These are phyloP conservation scores for Capsicum pubescens DNA, from an alignment of 257 asterid species.

Conservation along the genomic window DNA sequence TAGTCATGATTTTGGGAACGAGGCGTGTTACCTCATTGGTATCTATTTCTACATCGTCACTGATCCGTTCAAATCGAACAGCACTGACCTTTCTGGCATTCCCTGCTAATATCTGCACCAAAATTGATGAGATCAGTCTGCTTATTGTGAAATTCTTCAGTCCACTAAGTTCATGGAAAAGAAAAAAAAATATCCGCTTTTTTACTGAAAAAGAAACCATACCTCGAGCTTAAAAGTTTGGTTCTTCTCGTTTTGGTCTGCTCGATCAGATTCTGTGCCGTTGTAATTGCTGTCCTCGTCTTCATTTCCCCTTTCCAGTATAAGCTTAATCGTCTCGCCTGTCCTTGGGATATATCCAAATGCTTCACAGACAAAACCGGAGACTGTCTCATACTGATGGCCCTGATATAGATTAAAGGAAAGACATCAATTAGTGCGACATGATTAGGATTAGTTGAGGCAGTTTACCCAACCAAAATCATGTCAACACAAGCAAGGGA, in stretches of 20 bases:
- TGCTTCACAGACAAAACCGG: slow-evolving; percentile 97
- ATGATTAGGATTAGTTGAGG: background rate
- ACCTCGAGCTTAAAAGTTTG: slow-evolving; percentile 95
- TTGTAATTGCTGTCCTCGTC: slow-evolving; percentile 73
- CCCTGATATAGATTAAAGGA: slow-evolving; percentile 57
- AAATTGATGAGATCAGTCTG: slow-evolving; percentile 11
- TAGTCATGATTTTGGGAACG: slow-evolving; percentile 72
- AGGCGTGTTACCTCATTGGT: slow-evolving; percentile 55
- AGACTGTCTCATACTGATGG: slow-evolving; percentile 94
- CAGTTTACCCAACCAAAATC: background rate
- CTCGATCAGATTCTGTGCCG: slow-evolving; percentile 60
- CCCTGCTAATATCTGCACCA: slow-evolving; percentile 89
- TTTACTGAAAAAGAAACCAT: slow-evolving; percentile 26
- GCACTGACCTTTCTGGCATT: slow-evolving; percentile 96
- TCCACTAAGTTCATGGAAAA: background rate
- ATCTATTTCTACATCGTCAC: slow-evolving; percentile 56
- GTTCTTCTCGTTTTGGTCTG: slow-evolving; percentile 63
- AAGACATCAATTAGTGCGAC: background rate
- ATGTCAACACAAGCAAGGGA: background rate
- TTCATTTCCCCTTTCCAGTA: slow-evolving; percentile 70
- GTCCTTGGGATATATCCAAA: slow-evolving; percentile 97
- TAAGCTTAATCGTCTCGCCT: slow-evolving; percentile 87
- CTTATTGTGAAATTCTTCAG: background rate
- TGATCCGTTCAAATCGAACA: slow-evolving; percentile 79
- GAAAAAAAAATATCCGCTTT: background rate